These are phyloP conservation scores for Kodamaea leandrae DNA, from an alignment of 805 yeast genomes.

Conservation along the genomic window DNA sequence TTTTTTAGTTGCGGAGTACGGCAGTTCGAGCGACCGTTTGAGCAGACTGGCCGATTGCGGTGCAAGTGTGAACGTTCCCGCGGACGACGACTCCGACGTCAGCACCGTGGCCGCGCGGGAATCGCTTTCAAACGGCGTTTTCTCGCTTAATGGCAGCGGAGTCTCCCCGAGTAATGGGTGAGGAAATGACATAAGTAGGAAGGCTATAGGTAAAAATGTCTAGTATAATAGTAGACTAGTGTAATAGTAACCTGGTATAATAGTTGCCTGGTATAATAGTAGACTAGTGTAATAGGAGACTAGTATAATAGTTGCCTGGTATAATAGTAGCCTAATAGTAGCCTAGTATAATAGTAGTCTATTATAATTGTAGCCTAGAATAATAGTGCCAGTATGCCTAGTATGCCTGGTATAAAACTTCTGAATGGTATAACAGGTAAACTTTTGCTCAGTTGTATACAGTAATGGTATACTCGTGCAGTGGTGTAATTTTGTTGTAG, in stretches of 20 bases:
- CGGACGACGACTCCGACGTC: conserved; percentile 2
- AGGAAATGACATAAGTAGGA: neutral
- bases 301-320: neutral
- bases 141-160: neutral
- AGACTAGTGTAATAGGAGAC: neutral
- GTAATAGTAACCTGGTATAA: neutral
- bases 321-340: neutral
- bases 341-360: neutral
- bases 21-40: conserved; percentile 12
- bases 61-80: conserved; percentile 7
- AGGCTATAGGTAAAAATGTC: neutral
- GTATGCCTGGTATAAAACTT: no score
- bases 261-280: neutral
- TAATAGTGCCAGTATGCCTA: neutral
- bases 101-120: conserved; percentile 1
- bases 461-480: no score
- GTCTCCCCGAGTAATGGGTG: neutral
- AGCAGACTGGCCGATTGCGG: conserved; percentile 7
- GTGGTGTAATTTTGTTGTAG: no score
- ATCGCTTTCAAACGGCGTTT: neutral
- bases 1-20: conserved; percentile 3
- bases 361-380: no score
- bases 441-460: no score
- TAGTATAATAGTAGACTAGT: neutral
- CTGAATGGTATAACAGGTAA: no score